Base-by-base conservation (phyloP, 257 asterid species). In the Nicotiana attenuata region DNA sequence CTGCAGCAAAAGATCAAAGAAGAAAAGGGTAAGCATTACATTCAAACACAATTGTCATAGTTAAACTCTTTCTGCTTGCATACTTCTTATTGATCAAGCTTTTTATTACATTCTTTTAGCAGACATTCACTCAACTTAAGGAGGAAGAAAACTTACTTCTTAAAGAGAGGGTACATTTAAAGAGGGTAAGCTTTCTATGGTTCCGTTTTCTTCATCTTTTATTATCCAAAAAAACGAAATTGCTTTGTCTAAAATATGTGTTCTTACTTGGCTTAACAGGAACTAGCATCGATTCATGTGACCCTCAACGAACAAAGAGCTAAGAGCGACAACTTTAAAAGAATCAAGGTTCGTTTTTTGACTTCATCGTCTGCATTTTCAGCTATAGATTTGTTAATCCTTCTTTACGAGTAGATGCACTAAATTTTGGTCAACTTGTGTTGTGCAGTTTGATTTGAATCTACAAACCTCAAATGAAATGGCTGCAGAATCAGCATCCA, bases 61-160 rank as follows among this genome's bases (percentile, higher is more conserved):
- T 17, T 7, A 16, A 13, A 33, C 14, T 28, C 14, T 67, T 19
- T 19, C 57, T 61, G 33, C 13, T 7, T 0, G 1, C 4, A n/a
- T 29, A 3, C 8, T 59, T 59, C 13, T 20, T 61, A 61, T 20
- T 61, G 33, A 22, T 10, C 16, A 61, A 61, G 69, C 17, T 50
- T 13, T 61, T 57, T 56, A 5, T 24, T 45, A 7, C 67, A n/a
- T 6, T 20, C 55, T 67, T 50, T 5, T 28, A 55, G 33, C 85
- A 83, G 88, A 68, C 80, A 35, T 83, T 85, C 45, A 29, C 83
- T 10, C 76, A 83, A 83, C 87, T 86, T 26, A 83, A 81, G 71
- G 90, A 88, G 59, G 88, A 88, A 76, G 91, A 88, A 69, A 68
- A 28, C 75, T 53, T 80, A 20, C 80, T 88, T 14, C 41, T 83